Percentiles rank a stretch among this genome's conserved stretches.
Conservation (phyloP, 1,139 yeast species). For the Zygoascus meyerae region DNA sequence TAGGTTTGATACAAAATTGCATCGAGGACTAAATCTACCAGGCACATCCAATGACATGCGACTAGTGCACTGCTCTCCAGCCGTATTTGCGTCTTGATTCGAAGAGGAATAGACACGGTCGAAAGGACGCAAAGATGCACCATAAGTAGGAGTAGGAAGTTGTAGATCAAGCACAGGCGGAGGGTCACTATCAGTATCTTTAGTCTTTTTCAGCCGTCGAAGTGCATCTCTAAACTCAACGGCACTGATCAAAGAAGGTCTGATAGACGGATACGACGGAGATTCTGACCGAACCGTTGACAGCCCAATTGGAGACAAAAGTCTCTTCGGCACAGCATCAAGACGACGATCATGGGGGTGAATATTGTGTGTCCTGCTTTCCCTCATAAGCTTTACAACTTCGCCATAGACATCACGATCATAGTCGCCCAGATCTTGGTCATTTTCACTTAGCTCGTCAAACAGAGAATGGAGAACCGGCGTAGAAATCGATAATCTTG, state of each 20-base stretch:
- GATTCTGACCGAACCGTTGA: neutral
- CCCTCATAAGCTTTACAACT: slow-evolving; percentile 27
- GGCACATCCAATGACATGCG: too few relatives aligned
- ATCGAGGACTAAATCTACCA: too few relatives aligned
- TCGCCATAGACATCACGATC: slow-evolving; percentile 28
- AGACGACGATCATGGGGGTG: slow-evolving; percentile 2
- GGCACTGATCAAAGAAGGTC: slow-evolving; percentile 43
- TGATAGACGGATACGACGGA: slow-evolving; percentile 24
- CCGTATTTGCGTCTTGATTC: too few relatives aligned
- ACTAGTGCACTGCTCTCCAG: too few relatives aligned
- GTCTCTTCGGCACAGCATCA: neutral
- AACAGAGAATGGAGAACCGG: neutral
- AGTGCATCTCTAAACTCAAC: slow-evolving; percentile 34
- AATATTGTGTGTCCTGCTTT: slow-evolving; percentile 15
- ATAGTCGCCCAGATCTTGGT: slow-evolving; percentile 10
- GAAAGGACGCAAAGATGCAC: too few relatives aligned
- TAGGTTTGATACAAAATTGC: too few relatives aligned
- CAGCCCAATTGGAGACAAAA: neutral
- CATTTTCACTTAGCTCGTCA: neutral
- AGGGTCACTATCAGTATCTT: neutral
- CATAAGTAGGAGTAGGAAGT: too few relatives aligned
- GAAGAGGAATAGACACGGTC: too few relatives aligned
- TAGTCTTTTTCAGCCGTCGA: slow-evolving; percentile 1
- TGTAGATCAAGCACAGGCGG: too few relatives aligned
- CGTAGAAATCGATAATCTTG: neutral